Evolutionary conservation across 2,329 filamentous ascomycete species (phyloP).

Genomic region (Neonectria hederae): DNA sequence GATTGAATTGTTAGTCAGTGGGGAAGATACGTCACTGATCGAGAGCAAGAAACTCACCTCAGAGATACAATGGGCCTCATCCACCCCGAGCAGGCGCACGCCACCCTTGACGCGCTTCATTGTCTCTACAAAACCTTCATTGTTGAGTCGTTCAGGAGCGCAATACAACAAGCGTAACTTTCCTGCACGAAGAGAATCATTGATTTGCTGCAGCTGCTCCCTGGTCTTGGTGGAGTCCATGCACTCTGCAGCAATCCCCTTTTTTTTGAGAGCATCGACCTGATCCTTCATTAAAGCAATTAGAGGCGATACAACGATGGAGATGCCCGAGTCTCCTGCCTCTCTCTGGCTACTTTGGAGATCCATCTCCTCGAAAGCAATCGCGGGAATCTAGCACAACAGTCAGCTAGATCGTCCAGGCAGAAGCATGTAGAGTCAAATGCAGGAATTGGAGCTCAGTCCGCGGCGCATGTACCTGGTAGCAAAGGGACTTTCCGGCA

Average conservation of each 20-base stretch:
- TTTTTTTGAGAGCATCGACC: conserved; percentile 61
- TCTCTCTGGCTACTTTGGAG: conserved; percentile 37
- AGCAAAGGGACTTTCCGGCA: conserved; percentile 61
- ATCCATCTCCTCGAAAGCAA: conserved; percentile 58
- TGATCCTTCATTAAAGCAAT: conserved; percentile 71
- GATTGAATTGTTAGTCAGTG: conserved; percentile 7
- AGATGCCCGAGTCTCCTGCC: conserved; percentile 56
- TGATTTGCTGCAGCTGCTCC: conserved; percentile 54
- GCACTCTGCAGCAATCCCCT: conserved; percentile 62
- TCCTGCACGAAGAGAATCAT: conserved; percentile 53
- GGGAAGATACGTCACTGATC: rapidly evolving
- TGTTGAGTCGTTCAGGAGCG: conserved; percentile 68
- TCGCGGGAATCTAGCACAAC: conserved; percentile 53
- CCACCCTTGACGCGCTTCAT: conserved; percentile 65
- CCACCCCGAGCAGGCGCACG: conserved; percentile 65
- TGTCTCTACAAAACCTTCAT: conserved; percentile 66
- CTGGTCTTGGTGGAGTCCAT: conserved; percentile 65
- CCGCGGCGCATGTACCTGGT: conserved; percentile 49
- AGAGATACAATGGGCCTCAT: conserved; percentile 69
- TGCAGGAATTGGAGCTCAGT: background rate
- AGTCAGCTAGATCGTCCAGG: background rate
- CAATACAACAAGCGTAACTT: conserved; percentile 65
- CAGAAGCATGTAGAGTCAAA: background rate
- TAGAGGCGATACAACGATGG: conserved; percentile 64
- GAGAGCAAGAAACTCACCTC: conserved; percentile 21